phyloP scores from a whole-genome alignment of 2,329 filamentous ascomycete genomes.

The Oidium heveae region DNA sequence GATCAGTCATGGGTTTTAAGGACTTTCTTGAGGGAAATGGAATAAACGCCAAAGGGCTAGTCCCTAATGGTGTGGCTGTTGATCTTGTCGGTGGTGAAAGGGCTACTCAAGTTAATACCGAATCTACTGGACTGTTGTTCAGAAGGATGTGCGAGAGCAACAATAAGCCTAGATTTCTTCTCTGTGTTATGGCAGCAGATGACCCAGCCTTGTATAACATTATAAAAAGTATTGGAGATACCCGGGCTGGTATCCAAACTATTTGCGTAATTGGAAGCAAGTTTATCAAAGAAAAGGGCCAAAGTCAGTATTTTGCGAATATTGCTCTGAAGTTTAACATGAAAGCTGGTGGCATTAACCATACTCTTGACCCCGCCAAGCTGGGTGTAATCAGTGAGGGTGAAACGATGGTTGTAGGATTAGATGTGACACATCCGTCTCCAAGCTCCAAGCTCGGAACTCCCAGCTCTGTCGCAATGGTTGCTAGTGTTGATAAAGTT shows the following conservation, averaged over 20 bases:
- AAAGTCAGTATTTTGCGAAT: constrained; percentile 32
- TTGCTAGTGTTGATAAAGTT: constrained; percentile 41
- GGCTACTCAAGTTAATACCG: constrained; percentile 2
- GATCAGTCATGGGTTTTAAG: not conserved
- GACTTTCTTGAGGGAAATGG: not conserved
- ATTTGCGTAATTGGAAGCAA: constrained; percentile 4
- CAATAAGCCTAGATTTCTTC: constrained; percentile 2
- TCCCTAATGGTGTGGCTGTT: not conserved
- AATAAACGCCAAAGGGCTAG: constrained; percentile 1
- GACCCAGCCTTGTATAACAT: constrained; percentile 4
- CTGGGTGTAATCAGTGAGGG: constrained; percentile 32
- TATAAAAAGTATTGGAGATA: constrained; percentile 4
- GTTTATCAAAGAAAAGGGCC: constrained; percentile 4
- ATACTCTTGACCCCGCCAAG: constrained; percentile 28
- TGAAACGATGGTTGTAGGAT: constrained; percentile 36
- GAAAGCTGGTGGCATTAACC: constrained; percentile 48
- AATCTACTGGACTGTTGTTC: not conserved
- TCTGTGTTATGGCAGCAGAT: constrained; percentile 4
- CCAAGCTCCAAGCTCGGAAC: constrained; percentile 27
- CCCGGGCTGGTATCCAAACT: constrained; percentile 4
- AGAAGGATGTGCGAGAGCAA: not conserved
- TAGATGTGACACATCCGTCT: constrained; percentile 73
- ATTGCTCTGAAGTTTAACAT: constrained; percentile 55
- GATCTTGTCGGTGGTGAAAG: not conserved
- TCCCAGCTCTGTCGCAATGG: constrained; percentile 55